phyloP scores from a whole-genome alignment of 202 grass and related monocot genomes.

The Digitaria exilis region DNA sequence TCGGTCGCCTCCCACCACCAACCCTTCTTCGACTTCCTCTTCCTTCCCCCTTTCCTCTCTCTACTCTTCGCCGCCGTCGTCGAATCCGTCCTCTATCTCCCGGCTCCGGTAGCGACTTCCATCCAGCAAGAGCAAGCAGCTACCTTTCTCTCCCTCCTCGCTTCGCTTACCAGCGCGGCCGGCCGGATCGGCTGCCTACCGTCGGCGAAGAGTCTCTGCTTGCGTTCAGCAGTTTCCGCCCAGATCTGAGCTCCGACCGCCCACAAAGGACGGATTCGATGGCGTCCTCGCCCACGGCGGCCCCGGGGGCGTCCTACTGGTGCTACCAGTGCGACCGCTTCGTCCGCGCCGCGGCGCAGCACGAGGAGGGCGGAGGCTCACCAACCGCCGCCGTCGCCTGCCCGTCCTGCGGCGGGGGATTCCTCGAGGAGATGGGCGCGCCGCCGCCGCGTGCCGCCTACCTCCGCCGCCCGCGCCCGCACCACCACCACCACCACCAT shows the following conservation, averaged over 20 bases:
- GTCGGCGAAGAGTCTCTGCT: not conserved
- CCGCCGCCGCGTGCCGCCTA: constrained; percentile 33
- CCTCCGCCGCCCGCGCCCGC: constrained; percentile 46
- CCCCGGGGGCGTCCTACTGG: constrained; percentile 64
- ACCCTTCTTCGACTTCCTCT: not conserved
- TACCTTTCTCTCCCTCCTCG: not conserved
- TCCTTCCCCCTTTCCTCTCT: not conserved
- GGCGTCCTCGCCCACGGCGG: constrained; percentile 29
- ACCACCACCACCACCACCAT: constrained; percentile 25
- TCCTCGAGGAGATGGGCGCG: constrained; percentile 83
- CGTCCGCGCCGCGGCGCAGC: constrained; percentile 41
- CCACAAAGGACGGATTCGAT: not conserved
- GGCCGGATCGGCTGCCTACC: not conserved
- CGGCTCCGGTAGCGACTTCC: not conserved
- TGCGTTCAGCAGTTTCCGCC: not conserved
- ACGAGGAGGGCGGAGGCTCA: not conserved
- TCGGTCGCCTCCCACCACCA: not conserved
- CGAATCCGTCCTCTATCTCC: not conserved
- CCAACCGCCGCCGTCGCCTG: constrained; percentile 43
- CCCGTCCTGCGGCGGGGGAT: constrained; percentile 76
- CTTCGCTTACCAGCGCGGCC: not conserved
- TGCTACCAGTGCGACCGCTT: constrained; percentile 93
- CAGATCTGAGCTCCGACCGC: constrained; percentile 41
- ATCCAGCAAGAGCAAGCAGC: no score
- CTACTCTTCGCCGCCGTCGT: not conserved